Percentiles rank a stretch among this genome's conserved stretches.
Conservation (phyloP, 139 green algal species). For the Tetradesmus obliquus region DNA sequence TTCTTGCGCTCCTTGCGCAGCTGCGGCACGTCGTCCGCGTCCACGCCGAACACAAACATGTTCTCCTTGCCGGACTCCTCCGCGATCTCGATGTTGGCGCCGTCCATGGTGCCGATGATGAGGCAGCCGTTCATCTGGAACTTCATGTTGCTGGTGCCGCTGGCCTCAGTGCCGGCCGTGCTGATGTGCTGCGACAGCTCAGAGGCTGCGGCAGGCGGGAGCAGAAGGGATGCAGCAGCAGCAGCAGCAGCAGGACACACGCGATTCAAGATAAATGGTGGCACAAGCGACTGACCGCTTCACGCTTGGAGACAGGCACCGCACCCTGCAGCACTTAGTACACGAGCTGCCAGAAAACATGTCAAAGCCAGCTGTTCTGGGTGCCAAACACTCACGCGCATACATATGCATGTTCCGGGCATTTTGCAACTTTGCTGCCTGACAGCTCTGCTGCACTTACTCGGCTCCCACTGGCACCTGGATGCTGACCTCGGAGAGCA, state of each 20-base stretch:
- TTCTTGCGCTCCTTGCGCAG: conserved; percentile 89
- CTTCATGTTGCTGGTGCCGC: conserved; percentile 99
- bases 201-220: conserved; percentile 14
- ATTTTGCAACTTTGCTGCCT: too few relatives aligned
- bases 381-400: too few relatives aligned
- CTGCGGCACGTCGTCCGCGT: conserved; percentile 69
- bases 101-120: conserved; percentile 97
- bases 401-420: too few relatives aligned
- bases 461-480: too few relatives aligned
- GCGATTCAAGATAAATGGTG: background rate
- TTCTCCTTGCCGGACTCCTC: conserved; percentile 85
- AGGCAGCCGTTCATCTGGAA: conserved; percentile 99
- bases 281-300: too few relatives aligned
- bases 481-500: background rate
- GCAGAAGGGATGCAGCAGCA: background rate
- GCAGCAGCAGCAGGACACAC: background rate
- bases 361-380: too few relatives aligned
- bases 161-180: conserved; percentile 97
- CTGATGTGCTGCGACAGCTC: conserved; percentile 96
- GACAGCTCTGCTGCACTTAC: too few relatives aligned
- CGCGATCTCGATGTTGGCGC: conserved; percentile 99
- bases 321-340: too few relatives aligned
- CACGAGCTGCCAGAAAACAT: too few relatives aligned
- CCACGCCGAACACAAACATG: conserved; percentile 93
- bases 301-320: too few relatives aligned